Conservation (phyloP, 1,139 yeast species). For the Zygosaccharomyces pseudobailii region DNA sequence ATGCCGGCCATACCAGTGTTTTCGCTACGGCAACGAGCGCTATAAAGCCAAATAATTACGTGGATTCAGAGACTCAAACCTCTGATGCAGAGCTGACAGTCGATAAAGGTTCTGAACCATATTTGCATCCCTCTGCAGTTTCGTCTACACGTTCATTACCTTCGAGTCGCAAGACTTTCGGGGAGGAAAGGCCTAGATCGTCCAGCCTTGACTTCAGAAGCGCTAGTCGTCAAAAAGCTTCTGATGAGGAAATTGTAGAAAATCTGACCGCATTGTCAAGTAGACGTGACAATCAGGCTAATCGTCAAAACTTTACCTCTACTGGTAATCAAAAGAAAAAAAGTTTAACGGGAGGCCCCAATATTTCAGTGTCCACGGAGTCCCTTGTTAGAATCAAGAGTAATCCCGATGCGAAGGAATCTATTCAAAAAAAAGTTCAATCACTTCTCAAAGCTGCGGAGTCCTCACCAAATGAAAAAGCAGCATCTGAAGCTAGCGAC, state of each 20-base stretch:
- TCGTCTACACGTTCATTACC: constrained; percentile 11
- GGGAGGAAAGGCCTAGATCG: constrained; percentile 1
- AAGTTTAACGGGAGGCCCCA: background rate
- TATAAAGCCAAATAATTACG: constrained; percentile 14
- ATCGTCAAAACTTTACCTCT: background rate
- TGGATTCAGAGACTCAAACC: constrained; percentile 29
- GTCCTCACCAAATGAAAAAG: constrained; percentile 28
- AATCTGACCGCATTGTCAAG: constrained; percentile 2
- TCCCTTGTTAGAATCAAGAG: constrained; percentile 3
- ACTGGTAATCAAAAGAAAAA: background rate
- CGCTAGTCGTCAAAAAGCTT: background rate
- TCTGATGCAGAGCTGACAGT: constrained; percentile 9
- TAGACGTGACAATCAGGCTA: background rate
- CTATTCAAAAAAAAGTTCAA: constrained; percentile 57
- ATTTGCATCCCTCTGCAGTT: constrained; percentile 8
- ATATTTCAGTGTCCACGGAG: background rate
- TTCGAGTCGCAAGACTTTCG: constrained; percentile 3
- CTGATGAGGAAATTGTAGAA: constrained; percentile 1
- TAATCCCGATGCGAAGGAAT: constrained; percentile 20
- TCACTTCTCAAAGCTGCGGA: constrained; percentile 42
- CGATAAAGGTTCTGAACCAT: background rate
- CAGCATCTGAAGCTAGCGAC: background rate
- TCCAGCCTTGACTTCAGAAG: constrained; percentile 5
- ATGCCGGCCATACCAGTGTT: background rate
- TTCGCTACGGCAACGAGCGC: background rate